Evolutionary conservation across 2,329 filamentous ascomycete genomes (phyloP), one percentile per base, ranked within the genome.

Genomic region (Lachnellula suecica): DNA sequence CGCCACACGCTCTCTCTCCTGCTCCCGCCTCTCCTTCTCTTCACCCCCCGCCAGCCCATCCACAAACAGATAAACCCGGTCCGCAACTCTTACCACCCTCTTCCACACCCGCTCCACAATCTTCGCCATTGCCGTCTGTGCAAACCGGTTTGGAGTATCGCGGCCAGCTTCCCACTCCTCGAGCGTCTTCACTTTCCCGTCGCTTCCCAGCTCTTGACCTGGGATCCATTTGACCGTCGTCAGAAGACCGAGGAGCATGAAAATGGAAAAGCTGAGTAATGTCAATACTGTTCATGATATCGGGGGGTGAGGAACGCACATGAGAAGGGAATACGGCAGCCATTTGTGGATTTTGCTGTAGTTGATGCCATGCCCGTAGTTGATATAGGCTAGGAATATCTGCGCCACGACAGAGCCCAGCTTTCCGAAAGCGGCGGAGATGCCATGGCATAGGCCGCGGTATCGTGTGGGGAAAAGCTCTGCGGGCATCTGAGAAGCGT

Each of bases 401-500:
- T 57, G 53, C 20, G 53, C 53, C 87, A 88, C 71, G 52, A 89
- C 86, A 22, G 85, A 84, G 5, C 85, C 85, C 2, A 88, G 70
- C 59, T 88, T 89, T 8, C 85, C 85, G 57, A 78, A 77, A 0
- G 84, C 85, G 2, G 85, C 85, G 1, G 80, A 85, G 23, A 88
- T 65, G 15, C 85, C 85, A 62, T 89, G 85, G 0, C 77, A 81
- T 0, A 81, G 82, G 0, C 79, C 79, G 2, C 83, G 74, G 62
- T 85, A 85, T 15, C 83, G 74, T 0, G 83, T 86, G 0, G 83
- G 83, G 57, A 82, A 87, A 62, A 79, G 83, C 68, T 87, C 83
- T 29, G 81, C 83, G 0, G 83, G 82, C 1, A 86, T n/a, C n/a
- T 72, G 57, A 87, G 79, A 60, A 86, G n/a, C n/a, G n/a, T n/a